Percentiles rank a stretch among this genome's conserved stretches.
Conservation (phyloP, 78 protist species). For the Speleostelium caveatum region DNA sequence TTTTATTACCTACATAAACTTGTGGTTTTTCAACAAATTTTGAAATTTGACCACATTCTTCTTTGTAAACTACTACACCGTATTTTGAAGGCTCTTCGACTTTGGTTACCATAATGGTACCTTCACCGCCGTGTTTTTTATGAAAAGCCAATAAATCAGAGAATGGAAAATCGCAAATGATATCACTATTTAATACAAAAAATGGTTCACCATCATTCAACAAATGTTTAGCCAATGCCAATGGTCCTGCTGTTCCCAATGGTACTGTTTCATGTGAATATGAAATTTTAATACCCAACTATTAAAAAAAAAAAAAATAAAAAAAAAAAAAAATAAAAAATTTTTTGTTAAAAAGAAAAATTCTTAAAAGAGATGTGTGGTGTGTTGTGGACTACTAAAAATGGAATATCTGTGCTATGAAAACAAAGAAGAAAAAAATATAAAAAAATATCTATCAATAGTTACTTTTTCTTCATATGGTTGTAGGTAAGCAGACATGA, state of each 20-base stretch:
- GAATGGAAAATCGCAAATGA: slow-evolving; percentile 94
- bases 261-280: slow-evolving; percentile 91
- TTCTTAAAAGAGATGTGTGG: too few species aligned
- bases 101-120: slow-evolving; percentile 93
- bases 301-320: too few species aligned
- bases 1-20: slow-evolving; percentile 92
- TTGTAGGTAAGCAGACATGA: slow-evolving; percentile 79
- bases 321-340: too few species aligned
- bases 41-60: slow-evolving; percentile 83
- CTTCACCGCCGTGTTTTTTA: slow-evolving; percentile 94
- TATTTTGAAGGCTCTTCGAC: slow-evolving; percentile 97
- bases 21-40: slow-evolving; percentile 96
- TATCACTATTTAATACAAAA: slow-evolving; percentile 96
- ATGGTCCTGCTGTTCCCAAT: slow-evolving; percentile 98
- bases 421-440: too few species aligned
- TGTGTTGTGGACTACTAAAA: too few species aligned
- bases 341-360: too few species aligned
- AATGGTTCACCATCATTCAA: slow-evolving; percentile 85
- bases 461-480: slow-evolving; percentile 65
- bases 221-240: slow-evolving; percentile 90
- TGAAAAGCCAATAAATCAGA: slow-evolving; percentile 91
- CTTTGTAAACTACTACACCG: slow-evolving; percentile 94
- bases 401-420: too few species aligned
- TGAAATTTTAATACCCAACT: slow-evolving; percentile 88
- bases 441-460: background rate